Conservation (phyloP, 2,329 filamentous ascomycete genomes). For the Cladophialophora immunda region DNA sequence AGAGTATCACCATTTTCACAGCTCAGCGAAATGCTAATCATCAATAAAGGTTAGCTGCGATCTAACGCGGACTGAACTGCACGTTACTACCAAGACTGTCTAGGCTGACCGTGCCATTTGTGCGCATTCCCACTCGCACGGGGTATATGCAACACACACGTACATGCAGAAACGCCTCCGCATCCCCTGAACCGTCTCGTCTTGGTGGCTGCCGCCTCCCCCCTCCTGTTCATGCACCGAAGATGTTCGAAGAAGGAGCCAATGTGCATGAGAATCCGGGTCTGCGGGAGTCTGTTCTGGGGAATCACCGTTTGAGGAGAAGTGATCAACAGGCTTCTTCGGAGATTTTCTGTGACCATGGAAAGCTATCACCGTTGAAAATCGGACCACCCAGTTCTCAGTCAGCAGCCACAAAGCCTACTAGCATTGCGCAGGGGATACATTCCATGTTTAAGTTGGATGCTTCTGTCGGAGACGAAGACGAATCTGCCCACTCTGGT, state of each 20-base stretch:
- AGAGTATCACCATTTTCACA: neutral
- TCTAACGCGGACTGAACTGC: neutral
- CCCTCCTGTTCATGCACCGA: conserved; percentile 33
- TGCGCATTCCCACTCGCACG: neutral
- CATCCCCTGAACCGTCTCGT: conserved; percentile 11
- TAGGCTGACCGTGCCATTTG: neutral
- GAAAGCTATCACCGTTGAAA: neutral
- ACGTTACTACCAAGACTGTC: neutral
- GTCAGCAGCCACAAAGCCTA: conserved; percentile 21
- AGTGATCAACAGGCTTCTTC: neutral
- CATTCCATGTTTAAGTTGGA: conserved; percentile 9
- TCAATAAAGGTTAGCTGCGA: neutral
- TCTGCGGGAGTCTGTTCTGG: conserved; percentile 15
- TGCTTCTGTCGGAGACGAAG: neutral
- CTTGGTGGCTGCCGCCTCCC: conserved; percentile 6
- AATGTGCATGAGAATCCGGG: conserved; percentile 4
- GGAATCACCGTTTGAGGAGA: conserved; percentile 19
- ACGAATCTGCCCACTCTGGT: neutral
- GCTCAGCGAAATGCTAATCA: neutral
- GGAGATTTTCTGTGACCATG: conserved; percentile 1
- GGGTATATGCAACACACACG: neutral
- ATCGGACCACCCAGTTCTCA: neutral
- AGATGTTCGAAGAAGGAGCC: conserved; percentile 10
- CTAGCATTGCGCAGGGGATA: neutral
- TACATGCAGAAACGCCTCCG: conserved; percentile 16